These are phyloP conservation scores for Phlebiopsis flavidoalba DNA, from an alignment of 768 basidiomycete species.

Conservation along the genomic window DNA sequence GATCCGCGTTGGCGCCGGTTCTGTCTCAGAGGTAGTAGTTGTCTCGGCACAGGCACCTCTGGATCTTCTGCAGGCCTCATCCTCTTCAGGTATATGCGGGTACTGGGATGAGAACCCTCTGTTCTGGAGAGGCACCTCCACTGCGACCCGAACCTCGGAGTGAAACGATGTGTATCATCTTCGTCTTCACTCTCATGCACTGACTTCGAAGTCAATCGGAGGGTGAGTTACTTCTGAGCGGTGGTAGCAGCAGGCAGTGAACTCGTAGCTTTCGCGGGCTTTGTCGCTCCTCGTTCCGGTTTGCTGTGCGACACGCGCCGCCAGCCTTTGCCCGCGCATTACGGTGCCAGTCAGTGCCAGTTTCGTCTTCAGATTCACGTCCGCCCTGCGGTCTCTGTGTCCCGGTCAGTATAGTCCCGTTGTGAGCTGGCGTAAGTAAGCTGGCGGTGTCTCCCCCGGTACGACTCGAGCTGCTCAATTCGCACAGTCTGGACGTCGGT, in stretches of 20 bases:
- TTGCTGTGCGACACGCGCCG: conserved; percentile 61
- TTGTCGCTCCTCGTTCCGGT: conserved; percentile 57
- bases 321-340: conserved; percentile 59
- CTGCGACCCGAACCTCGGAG: conserved; percentile 13
- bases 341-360: conserved; percentile 60
- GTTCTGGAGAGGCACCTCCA: conserved; percentile 12
- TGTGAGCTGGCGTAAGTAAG: conserved; percentile 70
- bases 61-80: conserved; percentile 49
- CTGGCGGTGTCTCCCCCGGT: conserved; percentile 58
- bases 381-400: conserved; percentile 49
- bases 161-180: conserved; percentile 25
- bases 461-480: conserved; percentile 78
- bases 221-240: conserved; percentile 35
- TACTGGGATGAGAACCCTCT: conserved; percentile 34
- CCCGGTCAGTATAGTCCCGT: conserved; percentile 39
- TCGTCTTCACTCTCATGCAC: conserved; percentile 81
- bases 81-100: conserved; percentile 66
- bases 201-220: conserved; percentile 71
- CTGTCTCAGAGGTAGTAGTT: neutral
- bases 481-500: conserved; percentile 86
- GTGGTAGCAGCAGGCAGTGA: conserved; percentile 21
- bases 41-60: conserved; percentile 14
- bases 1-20: neutral
- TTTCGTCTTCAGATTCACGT: conserved; percentile 43
- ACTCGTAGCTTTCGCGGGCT: conserved; percentile 39